Evolutionary conservation across 768 basidiomycete genomes (phyloP), one percentile per base, ranked within the genome.

Genomic region (Rhizopogon salebrosus): DNA sequence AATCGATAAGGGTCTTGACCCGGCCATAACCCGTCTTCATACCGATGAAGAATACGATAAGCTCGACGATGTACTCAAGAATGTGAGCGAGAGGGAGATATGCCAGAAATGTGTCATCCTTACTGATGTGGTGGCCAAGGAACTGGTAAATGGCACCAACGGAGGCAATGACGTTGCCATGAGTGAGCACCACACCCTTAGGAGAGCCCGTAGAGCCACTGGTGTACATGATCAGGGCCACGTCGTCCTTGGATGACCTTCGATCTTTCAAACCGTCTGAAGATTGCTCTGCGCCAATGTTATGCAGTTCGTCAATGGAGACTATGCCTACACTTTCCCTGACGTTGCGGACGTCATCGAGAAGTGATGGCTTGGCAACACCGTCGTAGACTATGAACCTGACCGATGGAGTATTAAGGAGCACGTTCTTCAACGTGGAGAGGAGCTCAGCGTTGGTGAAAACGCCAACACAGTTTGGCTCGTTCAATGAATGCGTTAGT

Each of bases 51-150:
- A 88, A 70, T 64, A 92, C 77, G 52, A 75, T 72, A 41, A 90
- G 72, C 75, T 99, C 95, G 60, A 97, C 92, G 54, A 95, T 85
- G 66, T 92, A 97, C 71, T 98, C 95, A 55, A 99, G 76, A 57
- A 98, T 94, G 67, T 99, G 95, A 1, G 92, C 93, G 31, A 95
- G 84, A 1, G 94, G 95, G 3, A 98, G 80, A 73, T 92, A 97
- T 2, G 94, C 95, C 53, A 97, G 84, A 73, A 80, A 94, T n/a
- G 61, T 6, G 14, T 68, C 69, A 0, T 60, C 59, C 4, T 4
- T 0, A 1, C 1, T 49, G 10, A 68, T 20, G 72, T 79, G 70
- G 88, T 93, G 49, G 70, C 76, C 41, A 11, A 97, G 76, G 3
- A 95, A 76, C 13, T 66, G 71, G 66, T 79, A 78, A 16, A 95